These are phyloP conservation scores for Buddleja alternifolia DNA, from an alignment of 257 asterid genomes.

Conservation along the genomic window DNA sequence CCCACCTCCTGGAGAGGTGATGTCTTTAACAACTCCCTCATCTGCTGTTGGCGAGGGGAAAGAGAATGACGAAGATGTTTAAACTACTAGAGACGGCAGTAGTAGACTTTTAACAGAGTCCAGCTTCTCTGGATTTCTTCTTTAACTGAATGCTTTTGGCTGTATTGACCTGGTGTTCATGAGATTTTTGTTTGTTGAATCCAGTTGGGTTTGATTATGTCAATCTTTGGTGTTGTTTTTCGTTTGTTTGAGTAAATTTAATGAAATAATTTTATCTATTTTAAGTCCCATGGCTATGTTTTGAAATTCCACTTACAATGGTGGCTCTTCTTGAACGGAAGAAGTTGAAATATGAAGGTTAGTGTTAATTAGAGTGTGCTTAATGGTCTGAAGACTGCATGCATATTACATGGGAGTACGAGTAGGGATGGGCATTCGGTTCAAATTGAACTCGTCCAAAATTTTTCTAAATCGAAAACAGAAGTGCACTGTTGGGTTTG, in stretches of 20 bases:
- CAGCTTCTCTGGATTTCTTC: not conserved
- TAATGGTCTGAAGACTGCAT: too few species aligned
- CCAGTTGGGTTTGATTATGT: slow-evolving; percentile 12
- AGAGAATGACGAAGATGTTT: slow-evolving; percentile 40
- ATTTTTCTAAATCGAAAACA: too few species aligned
- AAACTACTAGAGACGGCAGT: slow-evolving; percentile 25
- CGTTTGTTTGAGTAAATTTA: not conserved
- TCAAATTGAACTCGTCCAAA: too few species aligned
- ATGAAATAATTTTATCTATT: not conserved
- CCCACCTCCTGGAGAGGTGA: slow-evolving; percentile 94
- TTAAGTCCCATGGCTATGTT: too few species aligned
- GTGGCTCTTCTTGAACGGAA: too few species aligned
- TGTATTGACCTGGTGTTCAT: slow-evolving; percentile 12
- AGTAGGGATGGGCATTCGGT: too few species aligned
- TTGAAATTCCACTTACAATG: too few species aligned
- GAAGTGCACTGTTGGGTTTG: too few species aligned
- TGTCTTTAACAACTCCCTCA: slow-evolving; percentile 45
- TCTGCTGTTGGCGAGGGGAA: slow-evolving; percentile 41
- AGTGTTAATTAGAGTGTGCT: too few species aligned
- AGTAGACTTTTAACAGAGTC: slow-evolving; percentile 1
- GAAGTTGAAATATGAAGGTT: too few species aligned
- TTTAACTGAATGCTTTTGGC: slow-evolving; percentile 10
- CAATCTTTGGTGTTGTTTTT: not conserved
- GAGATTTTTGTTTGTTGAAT: slow-evolving; percentile 12
- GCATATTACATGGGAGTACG: too few species aligned